Percentiles rank a stretch among this genome's conserved stretches.
These are phyloP conservation scores for Solanum lycopersicoides DNA, from an alignment of 257 asterid species.

Conservation along the genomic window DNA sequence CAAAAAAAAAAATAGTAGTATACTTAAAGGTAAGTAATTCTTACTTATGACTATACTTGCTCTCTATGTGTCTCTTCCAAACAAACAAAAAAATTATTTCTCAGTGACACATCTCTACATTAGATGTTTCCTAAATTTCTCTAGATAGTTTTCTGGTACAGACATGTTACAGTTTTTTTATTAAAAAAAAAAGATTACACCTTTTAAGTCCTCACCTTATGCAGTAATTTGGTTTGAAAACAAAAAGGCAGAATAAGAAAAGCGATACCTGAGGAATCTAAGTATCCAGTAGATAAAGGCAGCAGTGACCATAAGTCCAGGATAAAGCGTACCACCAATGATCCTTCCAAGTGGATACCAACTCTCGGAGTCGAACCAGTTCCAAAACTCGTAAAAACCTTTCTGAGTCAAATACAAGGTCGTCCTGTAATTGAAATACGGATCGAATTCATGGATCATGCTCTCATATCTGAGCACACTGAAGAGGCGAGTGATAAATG, in stretches of 20 bases:
- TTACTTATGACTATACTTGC: not conserved
- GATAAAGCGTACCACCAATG: slow-evolving; percentile 91
- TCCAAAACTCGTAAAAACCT: slow-evolving; percentile 92
- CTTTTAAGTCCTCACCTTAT: not conserved
- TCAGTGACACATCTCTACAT: not conserved
- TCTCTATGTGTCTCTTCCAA: not conserved
- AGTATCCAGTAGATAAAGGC: slow-evolving; percentile 85
- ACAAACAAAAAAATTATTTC: not conserved
- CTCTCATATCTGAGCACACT: slow-evolving; percentile 96
- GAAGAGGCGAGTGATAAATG: slow-evolving; percentile 79
- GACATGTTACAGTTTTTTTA: not conserved
- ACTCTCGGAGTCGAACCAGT: slow-evolving; percentile 97
- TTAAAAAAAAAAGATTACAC: not conserved
- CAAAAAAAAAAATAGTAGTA: not conserved
- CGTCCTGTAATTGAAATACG: slow-evolving; percentile 92
- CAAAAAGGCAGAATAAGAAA: not conserved
- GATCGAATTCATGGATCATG: slow-evolving; percentile 99
- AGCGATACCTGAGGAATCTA: slow-evolving; percentile 65
- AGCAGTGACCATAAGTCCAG: slow-evolving; percentile 99
- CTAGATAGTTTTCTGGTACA: not conserved
- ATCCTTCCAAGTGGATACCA: slow-evolving; percentile 98
- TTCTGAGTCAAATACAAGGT: slow-evolving; percentile 72
- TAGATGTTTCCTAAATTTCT: not conserved
- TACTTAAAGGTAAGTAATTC: not conserved
- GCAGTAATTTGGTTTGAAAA: not conserved